phyloP scores from a whole-genome alignment of 108 stramenopile species.

The Discostella pseudostelligera region DNA sequence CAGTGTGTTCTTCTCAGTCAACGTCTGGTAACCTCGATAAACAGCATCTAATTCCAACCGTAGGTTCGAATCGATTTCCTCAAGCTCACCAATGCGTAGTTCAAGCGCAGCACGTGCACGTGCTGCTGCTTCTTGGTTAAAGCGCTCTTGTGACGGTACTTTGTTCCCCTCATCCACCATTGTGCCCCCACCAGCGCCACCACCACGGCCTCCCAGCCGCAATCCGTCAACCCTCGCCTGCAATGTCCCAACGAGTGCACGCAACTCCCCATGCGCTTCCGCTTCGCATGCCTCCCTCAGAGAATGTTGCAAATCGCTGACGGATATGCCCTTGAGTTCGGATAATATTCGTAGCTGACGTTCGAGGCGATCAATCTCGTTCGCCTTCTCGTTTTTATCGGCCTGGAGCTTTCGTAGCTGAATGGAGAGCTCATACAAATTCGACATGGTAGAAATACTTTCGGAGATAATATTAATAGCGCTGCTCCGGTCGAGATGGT shows the following conservation, averaged over 20 bases:
- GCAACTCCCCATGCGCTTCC: slow-evolving; percentile 72
- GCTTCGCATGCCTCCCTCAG: slow-evolving; percentile 64
- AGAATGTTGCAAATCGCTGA: slow-evolving; percentile 56
- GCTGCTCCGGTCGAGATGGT: no score
- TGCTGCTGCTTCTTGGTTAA: slow-evolving; percentile 47
- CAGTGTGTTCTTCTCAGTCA: slow-evolving; percentile 48
- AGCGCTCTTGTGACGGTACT: slow-evolving; percentile 18
- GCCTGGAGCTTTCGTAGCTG: slow-evolving; percentile 70
- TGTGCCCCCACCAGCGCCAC: no score
- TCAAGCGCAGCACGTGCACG: slow-evolving; percentile 57
- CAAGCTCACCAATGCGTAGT: slow-evolving; percentile 75
- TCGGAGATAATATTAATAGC: no score
- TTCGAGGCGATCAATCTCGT: slow-evolving; percentile 71
- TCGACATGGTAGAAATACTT: not conserved
- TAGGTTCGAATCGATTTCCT: slow-evolving; percentile 64
- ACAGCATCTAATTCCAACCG: slow-evolving; percentile 52
- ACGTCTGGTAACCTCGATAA: slow-evolving; percentile 43
- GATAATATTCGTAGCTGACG: slow-evolving; percentile 68
- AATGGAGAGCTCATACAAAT: slow-evolving; percentile 69
- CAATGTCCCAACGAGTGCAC: slow-evolving; percentile 52
- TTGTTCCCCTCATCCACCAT: slow-evolving; percentile 10
- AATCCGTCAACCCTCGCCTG: slow-evolving; percentile 53
- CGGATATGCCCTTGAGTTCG: slow-evolving; percentile 65
- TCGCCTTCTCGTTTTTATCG: slow-evolving; percentile 57
- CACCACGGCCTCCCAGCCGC: not conserved